Conservation (phyloP, 2,329 filamentous ascomycete genomes). For the Verticillium klebahnii region DNA sequence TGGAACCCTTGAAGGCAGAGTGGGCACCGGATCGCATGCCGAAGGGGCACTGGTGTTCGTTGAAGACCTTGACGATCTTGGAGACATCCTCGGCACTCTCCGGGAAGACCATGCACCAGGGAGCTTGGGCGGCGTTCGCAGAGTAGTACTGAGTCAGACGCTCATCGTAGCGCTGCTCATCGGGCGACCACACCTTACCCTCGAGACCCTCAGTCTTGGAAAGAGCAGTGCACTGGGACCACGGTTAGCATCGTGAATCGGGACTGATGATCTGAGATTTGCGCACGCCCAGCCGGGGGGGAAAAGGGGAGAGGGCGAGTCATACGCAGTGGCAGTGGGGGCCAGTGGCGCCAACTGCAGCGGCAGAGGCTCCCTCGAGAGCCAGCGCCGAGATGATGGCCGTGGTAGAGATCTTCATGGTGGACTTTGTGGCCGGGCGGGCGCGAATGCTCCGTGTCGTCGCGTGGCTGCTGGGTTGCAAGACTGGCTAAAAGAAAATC, state of each 20-base stretch:
- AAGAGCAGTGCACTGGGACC: constrained; percentile 17
- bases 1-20: constrained; percentile 17
- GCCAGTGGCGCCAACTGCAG: not conserved
- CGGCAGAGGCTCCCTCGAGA: not conserved
- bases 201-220: constrained; percentile 13
- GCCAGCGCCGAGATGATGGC: constrained; percentile 3
- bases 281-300: not conserved
- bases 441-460: not conserved
- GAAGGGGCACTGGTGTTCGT: constrained; percentile 18
- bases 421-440: not conserved
- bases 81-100: constrained; percentile 10
- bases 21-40: constrained; percentile 22
- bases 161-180: constrained; percentile 13
- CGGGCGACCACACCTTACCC: constrained; percentile 17
- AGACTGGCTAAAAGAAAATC: not conserved
- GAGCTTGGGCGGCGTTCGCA: constrained; percentile 21
- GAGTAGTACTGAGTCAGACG: constrained; percentile 23
- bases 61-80: constrained; percentile 15
- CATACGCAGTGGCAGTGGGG: constrained; percentile 4
- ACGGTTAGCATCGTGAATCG: not conserved
- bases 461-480: not conserved
- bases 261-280: not conserved
- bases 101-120: constrained; percentile 18
- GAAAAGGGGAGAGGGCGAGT: not conserved
- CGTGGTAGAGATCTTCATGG: constrained; percentile 4